Evolutionary conservation across 2,329 filamentous ascomycete genomes (phyloP), one percentile per base, ranked within the genome.

Genomic region (Tolypocladium paradoxum): DNA sequence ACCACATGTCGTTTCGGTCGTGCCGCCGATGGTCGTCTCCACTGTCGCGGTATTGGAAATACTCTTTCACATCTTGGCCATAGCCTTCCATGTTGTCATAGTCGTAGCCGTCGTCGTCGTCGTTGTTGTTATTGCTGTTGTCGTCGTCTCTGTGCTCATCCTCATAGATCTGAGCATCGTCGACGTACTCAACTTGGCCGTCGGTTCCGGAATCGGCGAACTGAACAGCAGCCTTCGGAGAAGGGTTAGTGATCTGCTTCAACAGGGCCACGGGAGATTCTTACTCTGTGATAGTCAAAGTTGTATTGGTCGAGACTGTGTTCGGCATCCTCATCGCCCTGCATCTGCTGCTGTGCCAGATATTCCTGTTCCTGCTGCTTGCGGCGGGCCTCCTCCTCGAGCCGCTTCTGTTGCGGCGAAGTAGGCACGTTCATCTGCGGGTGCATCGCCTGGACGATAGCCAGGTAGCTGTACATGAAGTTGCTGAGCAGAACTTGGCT

Each of bases 381-480:
- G 35, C 76, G 71, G 47, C 71, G 68, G 49, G 75, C 71, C 59
- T 79, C 78, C 52, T 82, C 78, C 56, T 83, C 79, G 51, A 81
- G 69, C 51, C 76, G 75, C 64, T 81, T 82, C 65, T 87, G 84
- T 62, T 90, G 90, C 36, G 87, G 84, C 18, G 87, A 91, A 36
- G 87, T 81, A n/a, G 89, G 89, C 45, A 95, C 85, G 63, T 95
- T 88, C 72, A 96, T 88, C 65, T 95, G 89, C 45, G 93, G 93
- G 68, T 99, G 93, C 89, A 96, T 96, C 64, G 95, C 90, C 71
- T 99, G 93, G 47, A 99, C 93, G 69, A 97, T 99, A 57, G 93
- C 93, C 58, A 99, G 80, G 68, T 99, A 99, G 54, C 90, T 93
- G 73, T 99, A 99, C 93, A 99, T 99, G 71, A 99, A 99, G 69